phyloP scores from a whole-genome alignment of 176 grass and related monocot species.

The Eleusine indica region DNA sequence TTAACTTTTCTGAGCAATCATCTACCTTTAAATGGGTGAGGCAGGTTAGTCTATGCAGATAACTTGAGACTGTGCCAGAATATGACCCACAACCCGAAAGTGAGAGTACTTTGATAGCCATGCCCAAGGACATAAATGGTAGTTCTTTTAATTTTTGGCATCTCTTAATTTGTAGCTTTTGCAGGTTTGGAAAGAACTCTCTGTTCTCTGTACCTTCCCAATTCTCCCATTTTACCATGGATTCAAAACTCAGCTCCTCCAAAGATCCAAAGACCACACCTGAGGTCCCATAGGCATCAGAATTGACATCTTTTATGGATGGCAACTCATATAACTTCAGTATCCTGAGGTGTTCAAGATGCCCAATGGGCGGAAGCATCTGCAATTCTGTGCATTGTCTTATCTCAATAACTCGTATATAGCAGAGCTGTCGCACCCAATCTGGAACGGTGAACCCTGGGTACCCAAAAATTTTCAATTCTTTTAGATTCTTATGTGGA shows the following conservation, averaged over 20 bases:
- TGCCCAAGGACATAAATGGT: slow-evolving; percentile 3
- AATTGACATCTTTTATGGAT: neutral
- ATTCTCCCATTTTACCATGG: neutral
- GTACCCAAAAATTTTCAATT: slow-evolving; percentile 24
- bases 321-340: neutral
- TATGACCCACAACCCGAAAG: neutral
- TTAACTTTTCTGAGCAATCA: slow-evolving; percentile 16
- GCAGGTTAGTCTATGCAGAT: slow-evolving; percentile 17
- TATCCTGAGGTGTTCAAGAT: slow-evolving; percentile 33
- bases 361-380: slow-evolving; percentile 16
- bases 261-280: slow-evolving; percentile 9
- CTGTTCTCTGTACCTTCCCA: neutral
- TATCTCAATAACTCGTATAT: slow-evolving; percentile 31
- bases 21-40: slow-evolving; percentile 21
- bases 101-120: neutral
- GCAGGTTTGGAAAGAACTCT: slow-evolving; percentile 20
- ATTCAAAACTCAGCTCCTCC: slow-evolving; percentile 30
- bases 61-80: neutral
- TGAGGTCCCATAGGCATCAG: slow-evolving; percentile 6
- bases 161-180: neutral
- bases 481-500: neutral
- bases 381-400: neutral
- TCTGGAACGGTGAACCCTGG: neutral
- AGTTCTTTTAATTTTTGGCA: neutral
- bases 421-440: neutral